Evolutionary conservation across 1,139 yeast genomes (phyloP).

Genomic region (Taphrina flavorubra): DNA sequence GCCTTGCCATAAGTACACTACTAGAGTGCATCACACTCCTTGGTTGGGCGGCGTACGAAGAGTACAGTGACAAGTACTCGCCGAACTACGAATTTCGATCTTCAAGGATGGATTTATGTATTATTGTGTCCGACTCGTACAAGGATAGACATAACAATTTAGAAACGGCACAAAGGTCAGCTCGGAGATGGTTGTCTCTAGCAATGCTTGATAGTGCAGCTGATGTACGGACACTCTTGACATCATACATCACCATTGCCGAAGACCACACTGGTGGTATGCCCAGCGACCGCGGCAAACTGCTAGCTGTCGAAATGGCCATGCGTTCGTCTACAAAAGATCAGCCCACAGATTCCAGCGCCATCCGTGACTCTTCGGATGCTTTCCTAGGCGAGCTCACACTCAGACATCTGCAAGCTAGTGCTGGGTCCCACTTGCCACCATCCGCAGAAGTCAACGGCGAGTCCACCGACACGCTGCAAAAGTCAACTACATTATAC

Average conservation of each 20-base stretch:
- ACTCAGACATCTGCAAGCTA: slow-evolving; percentile 25
- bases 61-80: slow-evolving; percentile 83
- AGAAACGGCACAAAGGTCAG: slow-evolving; percentile 14
- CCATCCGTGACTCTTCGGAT: slow-evolving; percentile 25
- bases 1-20: slow-evolving; percentile 71
- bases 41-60: slow-evolving; percentile 81
- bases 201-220: slow-evolving; percentile 38
- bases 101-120: slow-evolving; percentile 48
- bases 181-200: slow-evolving; percentile 17
- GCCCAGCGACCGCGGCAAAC: slow-evolving; percentile 25
- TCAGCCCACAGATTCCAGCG: slow-evolving; percentile 11
- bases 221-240: slow-evolving; percentile 25
- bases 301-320: slow-evolving; percentile 29
- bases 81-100: slow-evolving; percentile 76
- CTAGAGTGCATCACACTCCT: slow-evolving; percentile 79
- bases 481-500: slow-evolving; percentile 6
- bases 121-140: slow-evolving; percentile 28
- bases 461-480: slow-evolving; percentile 2
- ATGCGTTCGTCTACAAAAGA: slow-evolving; percentile 16
- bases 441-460: neutral
- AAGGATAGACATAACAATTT: slow-evolving; percentile 25
- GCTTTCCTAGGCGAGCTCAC: slow-evolving; percentile 33
- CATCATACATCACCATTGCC: slow-evolving; percentile 17
- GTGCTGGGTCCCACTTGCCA: neutral
- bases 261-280: slow-evolving; percentile 18